A percentile compares a stretch with the other conserved stretches of the same genome.
These are phyloP conservation scores for Hordeum marinum DNA, from an alignment of 176 grass and related monocot species.

Conservation along the genomic window DNA sequence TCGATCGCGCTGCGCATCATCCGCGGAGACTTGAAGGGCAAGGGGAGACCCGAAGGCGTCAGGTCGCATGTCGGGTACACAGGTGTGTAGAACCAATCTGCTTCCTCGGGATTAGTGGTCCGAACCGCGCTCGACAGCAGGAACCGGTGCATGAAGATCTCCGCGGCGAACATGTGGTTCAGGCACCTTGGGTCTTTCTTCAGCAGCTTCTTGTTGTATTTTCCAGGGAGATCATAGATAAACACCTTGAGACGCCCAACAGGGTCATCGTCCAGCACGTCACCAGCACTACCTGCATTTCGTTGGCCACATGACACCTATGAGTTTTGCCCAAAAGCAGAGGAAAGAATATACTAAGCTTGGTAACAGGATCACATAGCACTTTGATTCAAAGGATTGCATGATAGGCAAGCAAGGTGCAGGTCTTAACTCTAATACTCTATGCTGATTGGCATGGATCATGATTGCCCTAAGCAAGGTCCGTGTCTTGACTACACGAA, in stretches of 20 bases:
- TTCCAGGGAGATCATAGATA: constrained; percentile 76
- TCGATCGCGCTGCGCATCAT: constrained; percentile 89
- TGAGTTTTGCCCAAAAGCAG: constrained; percentile 11
- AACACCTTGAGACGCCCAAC: constrained; percentile 84
- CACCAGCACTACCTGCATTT: constrained; percentile 79
- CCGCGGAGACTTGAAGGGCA: constrained; percentile 75
- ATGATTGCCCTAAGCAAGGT: not conserved
- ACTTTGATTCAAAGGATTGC: not conserved
- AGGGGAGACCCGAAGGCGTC: constrained; percentile 64
- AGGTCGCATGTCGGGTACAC: constrained; percentile 87
- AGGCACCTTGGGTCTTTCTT: constrained; percentile 85
- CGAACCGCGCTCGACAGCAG: constrained; percentile 72
- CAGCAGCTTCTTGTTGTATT: constrained; percentile 82
- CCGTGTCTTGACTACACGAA: not conserved
- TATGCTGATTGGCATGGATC: not conserved
- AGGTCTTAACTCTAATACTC: not conserved
- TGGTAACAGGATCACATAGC: constrained; percentile 8
- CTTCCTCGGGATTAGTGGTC: constrained; percentile 73
- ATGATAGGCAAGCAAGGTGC: constrained; percentile 12
- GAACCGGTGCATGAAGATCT: constrained; percentile 93
- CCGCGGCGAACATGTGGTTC: constrained; percentile 88
- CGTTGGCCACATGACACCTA: not conserved
- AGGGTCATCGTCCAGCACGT: constrained; percentile 81
- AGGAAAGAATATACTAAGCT: constrained; percentile 33
- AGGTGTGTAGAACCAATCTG: constrained; percentile 86